Evolutionary conservation across 495 filamentous ascomycete genomes (phyloP).

Genomic region (Penicillium daleae): DNA sequence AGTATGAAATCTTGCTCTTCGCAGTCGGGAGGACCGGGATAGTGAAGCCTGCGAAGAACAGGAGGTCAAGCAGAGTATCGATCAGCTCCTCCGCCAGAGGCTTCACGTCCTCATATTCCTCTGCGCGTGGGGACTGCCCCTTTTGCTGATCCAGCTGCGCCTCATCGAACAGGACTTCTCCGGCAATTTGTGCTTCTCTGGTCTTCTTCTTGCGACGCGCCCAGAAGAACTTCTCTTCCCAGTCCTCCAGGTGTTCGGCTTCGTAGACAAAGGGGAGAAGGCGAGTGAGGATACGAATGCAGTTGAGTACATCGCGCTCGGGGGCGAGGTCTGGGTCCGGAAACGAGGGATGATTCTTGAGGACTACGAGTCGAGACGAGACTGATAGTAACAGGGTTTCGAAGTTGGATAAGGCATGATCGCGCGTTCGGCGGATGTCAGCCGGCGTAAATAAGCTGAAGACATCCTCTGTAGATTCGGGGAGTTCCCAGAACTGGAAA

Average conservation of each 20-base stretch:
- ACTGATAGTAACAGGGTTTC: constrained; percentile 87
- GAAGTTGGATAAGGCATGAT: constrained; percentile 83
- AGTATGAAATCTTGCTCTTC: constrained; percentile 83
- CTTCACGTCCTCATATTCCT: constrained; percentile 79
- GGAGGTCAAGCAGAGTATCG: constrained; percentile 83
- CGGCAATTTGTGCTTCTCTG: constrained; percentile 51
- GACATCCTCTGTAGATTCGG: constrained; percentile 93
- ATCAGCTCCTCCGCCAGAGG: constrained; percentile 93
- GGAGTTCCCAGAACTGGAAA: constrained; percentile 92
- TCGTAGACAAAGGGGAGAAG: constrained; percentile 93
- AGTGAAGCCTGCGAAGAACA: constrained; percentile 91
- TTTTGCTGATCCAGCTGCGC: constrained; percentile 52
- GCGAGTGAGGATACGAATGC: constrained; percentile 88
- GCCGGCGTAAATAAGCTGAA: constrained; percentile 94
- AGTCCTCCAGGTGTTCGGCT: constrained; percentile 78
- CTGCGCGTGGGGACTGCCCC: constrained; percentile 44
- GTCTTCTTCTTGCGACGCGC: constrained; percentile 67
- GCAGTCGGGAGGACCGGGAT: constrained; percentile 67
- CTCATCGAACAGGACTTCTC: constrained; percentile 89
- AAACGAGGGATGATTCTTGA: constrained; percentile 89
- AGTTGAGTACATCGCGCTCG: constrained; percentile 88
- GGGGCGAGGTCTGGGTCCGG: constrained; percentile 89
- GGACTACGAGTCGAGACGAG: constrained; percentile 74
- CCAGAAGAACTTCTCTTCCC: constrained; percentile 97
- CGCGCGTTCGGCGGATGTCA: constrained; percentile 90